phyloP scores from a whole-genome alignment of 1,284 basidiomycete species.

The Apiotrichum porosum region DNA sequence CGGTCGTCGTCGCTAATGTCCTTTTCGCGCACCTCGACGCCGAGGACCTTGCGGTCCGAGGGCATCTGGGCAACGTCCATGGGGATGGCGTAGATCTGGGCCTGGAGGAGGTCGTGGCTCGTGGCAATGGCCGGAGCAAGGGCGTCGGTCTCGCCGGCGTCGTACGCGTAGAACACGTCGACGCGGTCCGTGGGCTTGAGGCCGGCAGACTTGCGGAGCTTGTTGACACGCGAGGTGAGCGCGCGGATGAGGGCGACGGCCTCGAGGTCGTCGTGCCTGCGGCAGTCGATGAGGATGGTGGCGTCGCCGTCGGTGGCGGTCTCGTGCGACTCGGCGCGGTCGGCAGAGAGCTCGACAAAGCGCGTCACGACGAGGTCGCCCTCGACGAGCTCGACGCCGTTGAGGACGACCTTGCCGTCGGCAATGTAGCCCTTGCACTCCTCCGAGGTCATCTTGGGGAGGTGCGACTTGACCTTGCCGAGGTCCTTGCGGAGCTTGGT shows the following conservation, averaged over 20 bases:
- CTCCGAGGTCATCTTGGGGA: conserved; percentile 76
- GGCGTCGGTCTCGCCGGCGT: conserved; percentile 62
- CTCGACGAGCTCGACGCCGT: conserved; percentile 80
- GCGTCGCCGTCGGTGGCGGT: conserved; percentile 92
- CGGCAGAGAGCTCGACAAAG: conserved; percentile 67
- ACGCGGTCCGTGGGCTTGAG: conserved; percentile 93
- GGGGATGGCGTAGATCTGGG: conserved; percentile 71
- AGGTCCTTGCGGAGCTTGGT: conserved; percentile 92
- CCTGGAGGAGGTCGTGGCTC: conserved; percentile 62
- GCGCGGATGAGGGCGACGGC: conserved; percentile 85
- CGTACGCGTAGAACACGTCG: conserved; percentile 80
- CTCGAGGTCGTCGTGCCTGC: conserved; percentile 79
- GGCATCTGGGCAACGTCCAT: conserved; percentile 57
- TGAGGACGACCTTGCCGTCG: conserved; percentile 75
- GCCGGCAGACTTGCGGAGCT: conserved; percentile 90
- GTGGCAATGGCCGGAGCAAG: conserved; percentile 66
- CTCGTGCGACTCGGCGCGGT: conserved; percentile 57
- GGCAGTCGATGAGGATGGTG: conserved; percentile 84
- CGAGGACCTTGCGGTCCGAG: conserved; percentile 68
- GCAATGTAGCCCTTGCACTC: conserved; percentile 73
- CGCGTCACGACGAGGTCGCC: conserved; percentile 89
- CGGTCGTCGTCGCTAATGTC: conserved; percentile 90
- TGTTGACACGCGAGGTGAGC: conserved; percentile 90
- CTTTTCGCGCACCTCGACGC: conserved; percentile 58
- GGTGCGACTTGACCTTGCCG: conserved; percentile 79